A percentile compares a stretch with the other conserved stretches of the same genome.
Evolutionary conservation across 306 rosid species (phyloP).

Genomic region (Vigna angularis): DNA sequence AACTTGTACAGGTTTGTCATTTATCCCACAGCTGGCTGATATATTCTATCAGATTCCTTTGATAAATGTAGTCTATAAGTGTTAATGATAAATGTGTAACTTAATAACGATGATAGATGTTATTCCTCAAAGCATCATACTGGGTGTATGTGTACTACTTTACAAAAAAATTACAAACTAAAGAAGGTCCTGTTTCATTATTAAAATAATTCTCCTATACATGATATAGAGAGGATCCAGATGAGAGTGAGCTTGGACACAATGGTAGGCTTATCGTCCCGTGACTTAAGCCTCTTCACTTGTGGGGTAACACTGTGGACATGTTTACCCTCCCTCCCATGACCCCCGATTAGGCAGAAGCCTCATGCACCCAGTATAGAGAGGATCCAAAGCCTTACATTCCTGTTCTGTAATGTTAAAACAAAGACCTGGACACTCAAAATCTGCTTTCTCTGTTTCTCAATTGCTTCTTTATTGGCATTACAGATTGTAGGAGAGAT

Average conservation of each 20-base stretch:
- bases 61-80: constrained; percentile 24
- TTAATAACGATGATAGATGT: constrained; percentile 34
- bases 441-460: constrained; percentile 40
- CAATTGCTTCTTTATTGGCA: constrained; percentile 35
- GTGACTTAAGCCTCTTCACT: neutral
- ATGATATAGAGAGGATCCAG: constrained; percentile 19
- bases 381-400: constrained; percentile 35
- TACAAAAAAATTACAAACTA: constrained; percentile 21
- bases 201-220: constrained; percentile 17
- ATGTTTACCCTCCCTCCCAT: neutral
- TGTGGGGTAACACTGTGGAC: neutral
- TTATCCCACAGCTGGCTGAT: constrained; percentile 40
- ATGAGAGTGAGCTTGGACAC: neutral
- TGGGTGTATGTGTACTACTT: constrained; percentile 1
- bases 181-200: constrained; percentile 14
- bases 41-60: constrained; percentile 29
- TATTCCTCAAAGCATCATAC: constrained; percentile 40
- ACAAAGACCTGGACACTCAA: constrained; percentile 34
- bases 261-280: neutral
- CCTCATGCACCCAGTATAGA: neutral
- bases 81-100: constrained; percentile 28
- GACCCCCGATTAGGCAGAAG: neutral
- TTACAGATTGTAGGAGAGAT: constrained; percentile 92
- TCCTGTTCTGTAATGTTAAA: constrained; percentile 23
- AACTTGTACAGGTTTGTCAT: constrained; percentile 83